Evolutionary conservation across 176 grass and related monocot species (phyloP).

Genomic region (Eleusine indica): DNA sequence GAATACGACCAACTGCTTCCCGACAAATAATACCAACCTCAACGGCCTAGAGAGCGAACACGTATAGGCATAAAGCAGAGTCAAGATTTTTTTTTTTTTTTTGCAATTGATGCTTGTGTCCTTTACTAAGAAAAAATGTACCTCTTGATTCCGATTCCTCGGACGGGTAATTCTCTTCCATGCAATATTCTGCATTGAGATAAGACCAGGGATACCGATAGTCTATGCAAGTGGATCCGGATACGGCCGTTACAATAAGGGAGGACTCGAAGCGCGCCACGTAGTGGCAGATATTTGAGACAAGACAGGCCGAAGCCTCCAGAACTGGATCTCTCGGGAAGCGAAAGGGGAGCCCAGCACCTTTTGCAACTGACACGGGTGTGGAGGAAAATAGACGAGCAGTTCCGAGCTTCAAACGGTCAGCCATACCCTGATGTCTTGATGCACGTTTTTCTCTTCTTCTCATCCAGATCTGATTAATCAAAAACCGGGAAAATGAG

Average conservation of each 20-base stretch:
- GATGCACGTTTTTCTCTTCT: neutral
- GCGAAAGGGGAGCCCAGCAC: neutral
- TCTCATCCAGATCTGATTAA: neutral
- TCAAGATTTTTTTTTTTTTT: no score
- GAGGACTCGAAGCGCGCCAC: conserved; percentile 6
- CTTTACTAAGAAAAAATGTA: no score
- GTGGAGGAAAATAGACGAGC: neutral
- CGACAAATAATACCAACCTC: no score
- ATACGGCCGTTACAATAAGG: neutral
- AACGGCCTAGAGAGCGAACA: no score
- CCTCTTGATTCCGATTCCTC: no score
- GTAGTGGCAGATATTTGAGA: conserved; percentile 33
- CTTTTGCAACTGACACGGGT: conserved; percentile 12
- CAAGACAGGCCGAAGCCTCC: conserved; percentile 6
- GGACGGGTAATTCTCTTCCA: no score
- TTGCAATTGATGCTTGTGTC: no score
- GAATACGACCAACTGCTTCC: no score
- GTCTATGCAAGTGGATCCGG: conserved; percentile 2
- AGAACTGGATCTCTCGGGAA: neutral
- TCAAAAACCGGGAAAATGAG: neutral
- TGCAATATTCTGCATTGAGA: no score
- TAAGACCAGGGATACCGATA: no score
- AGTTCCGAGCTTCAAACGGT: neutral
- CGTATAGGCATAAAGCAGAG: no score
- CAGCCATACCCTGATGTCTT: neutral